Evolutionary conservation across 129 eudicot genomes (phyloP), one percentile per base, ranked within the genome.

Genomic region (Helichrysum umbraculigerum): DNA sequence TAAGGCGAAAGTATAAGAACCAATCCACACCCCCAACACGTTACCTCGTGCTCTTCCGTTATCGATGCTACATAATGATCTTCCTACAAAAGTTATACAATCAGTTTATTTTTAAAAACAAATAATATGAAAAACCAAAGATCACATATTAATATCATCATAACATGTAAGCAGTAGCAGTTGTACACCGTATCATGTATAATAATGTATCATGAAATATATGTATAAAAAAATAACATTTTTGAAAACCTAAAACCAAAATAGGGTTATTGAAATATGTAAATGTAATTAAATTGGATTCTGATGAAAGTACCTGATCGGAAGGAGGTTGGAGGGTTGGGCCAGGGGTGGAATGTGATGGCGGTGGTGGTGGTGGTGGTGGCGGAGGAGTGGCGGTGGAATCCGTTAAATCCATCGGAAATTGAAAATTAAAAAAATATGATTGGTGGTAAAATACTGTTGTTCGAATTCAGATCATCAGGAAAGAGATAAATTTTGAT

Each of bases 21-120:
- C 73, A 88, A 86, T 50, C 98, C 98, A 88, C 98, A 93, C 21
- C 98, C 98, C 98, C 98, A 93, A 73, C 98, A 93, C 44, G 79
- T 85, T 61, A 87, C 81, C 74, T 90, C 98, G 83, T 73, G 84
- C 20, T 89, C 93, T 77, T 81, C 89, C 73, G 63, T 75, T 51
- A 82, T 79, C 61, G 89, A 75, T 60, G 87, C 78, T 60, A 79
- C 81, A 22, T 71, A 79, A 56, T 87, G 86, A 79, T 89, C 91
- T 86, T 85, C 90, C 96, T 90, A 79, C 84, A 81, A 16, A 34
- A 25, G 74, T 54, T 9, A 77, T n/a, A 5, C 29, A 25, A n/a
- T 30, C 21, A 50, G 81, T 12, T 75, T 5, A 10, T 37, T 6
- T 21, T 57, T 2, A 28, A 34, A 54, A 34, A 22, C n/a, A n/a